phyloP scores from a whole-genome alignment of 352 stramenopile genomes.

The Globisporangium radiosum region DNA sequence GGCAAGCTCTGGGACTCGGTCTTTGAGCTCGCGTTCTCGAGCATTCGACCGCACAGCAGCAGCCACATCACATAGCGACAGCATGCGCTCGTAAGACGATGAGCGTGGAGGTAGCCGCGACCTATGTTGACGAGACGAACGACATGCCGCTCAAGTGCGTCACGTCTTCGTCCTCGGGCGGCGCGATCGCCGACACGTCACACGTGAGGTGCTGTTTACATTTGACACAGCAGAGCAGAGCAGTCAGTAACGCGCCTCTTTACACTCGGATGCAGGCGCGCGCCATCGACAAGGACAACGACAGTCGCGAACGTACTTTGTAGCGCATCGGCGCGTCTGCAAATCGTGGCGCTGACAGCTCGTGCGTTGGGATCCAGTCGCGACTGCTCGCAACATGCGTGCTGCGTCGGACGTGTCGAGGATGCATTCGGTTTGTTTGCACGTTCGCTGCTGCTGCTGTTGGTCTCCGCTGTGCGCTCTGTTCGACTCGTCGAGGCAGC shows the following conservation, averaged over 20 bases:
- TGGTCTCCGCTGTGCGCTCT: neutral
- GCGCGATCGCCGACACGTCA: conserved; percentile 15
- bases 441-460: neutral
- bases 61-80: neutral
- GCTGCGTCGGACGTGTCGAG: no score
- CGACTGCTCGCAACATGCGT: no score
- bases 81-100: neutral
- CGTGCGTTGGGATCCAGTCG: neutral
- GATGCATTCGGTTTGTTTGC: neutral
- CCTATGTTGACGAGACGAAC: conserved; percentile 16
- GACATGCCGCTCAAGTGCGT: conserved; percentile 13
- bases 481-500: no score
- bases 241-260: no score
- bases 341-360: neutral
- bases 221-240: no score
- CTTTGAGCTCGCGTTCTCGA: conserved; percentile 74
- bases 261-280: no score
- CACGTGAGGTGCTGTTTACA: conserved; percentile 16
- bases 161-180: conserved; percentile 11
- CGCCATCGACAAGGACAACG: no score
- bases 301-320: neutral
- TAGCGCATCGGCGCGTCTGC: neutral
- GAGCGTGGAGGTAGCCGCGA: conserved; percentile 1
- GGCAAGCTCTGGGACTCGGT: conserved; percentile 84
- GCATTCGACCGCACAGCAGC: conserved; percentile 15